Base-by-base conservation (phyloP, 2,329 filamentous ascomycete genomes). In the Arachnopeziza araneosa region DNA sequence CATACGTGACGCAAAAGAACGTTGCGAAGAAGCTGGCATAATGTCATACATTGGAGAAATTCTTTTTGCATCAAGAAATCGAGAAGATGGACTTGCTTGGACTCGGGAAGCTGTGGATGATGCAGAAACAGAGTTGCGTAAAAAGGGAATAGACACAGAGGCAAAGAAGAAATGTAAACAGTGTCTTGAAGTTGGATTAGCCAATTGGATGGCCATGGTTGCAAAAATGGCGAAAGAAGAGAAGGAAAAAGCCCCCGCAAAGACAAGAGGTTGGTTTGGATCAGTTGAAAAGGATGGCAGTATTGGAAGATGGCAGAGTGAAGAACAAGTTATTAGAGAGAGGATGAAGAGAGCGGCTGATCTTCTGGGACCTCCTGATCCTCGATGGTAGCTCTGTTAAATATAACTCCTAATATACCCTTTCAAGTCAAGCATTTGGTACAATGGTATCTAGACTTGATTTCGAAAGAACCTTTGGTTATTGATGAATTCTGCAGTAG, bases 21-120 rank as follows among this genome's bases (percentile, higher is more conserved):
- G 83, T 48, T 97, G 93, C 74, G 88, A 95, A 66, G 93, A 97
- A 74, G 91, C 92, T 2, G 91, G 85, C 0, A 76, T 97, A 17
- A 92, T 91, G 79, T 82, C 92, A 24, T 95, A 96, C 74, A 93
- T 98, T 64, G 93, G 93, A 60, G 93, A 98, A 76, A 96, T 98
- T 56, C 81, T 98, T 32, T 97, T 89, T 73, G 84, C 90, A 4
- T 81, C 83, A n/a, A 76, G 78, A 3, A 77, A 73, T 21, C 77
- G 79, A 55, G 86, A 90, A 54, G 87, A 89, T 62, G 93, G 92
- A 0, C 79, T 97, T 1, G 86, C 86, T 6, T 98, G 93, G 93
- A 96, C 93, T 0, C 84, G 91, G 58, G 91, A 96, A 64, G 92
- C 89, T 24, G 91, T 96, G 32, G 88, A 93, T 66, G 77, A 89